Conservation (phyloP, 805 yeast genomes). For the Ogataea salicorniae region DNA sequence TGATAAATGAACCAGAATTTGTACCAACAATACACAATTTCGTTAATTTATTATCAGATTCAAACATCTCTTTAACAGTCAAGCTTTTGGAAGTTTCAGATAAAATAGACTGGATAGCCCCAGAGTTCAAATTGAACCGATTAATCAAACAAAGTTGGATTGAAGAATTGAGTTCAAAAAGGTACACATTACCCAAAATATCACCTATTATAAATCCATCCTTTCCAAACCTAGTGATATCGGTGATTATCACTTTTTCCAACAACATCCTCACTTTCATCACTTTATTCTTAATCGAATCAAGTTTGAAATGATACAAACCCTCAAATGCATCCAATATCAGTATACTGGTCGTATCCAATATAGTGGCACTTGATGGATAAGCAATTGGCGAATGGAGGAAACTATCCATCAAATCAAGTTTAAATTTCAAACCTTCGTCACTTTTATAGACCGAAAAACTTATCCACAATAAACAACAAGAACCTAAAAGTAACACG, state of each 20-base stretch:
- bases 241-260: constrained; percentile 4
- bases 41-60: no score
- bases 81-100: no score
- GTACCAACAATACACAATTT: constrained; percentile 13
- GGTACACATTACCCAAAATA: constrained; percentile 20
- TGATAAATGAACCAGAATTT: constrained; percentile 9
- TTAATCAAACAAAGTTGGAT: background rate
- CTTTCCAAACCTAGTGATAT: constrained; percentile 6
- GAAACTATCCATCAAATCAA: background rate
- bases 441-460: constrained; percentile 3
- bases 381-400: background rate
- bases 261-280: background rate
- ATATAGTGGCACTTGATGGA: constrained; percentile 4
- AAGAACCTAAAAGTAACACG: constrained; percentile 12
- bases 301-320: constrained; percentile 8
- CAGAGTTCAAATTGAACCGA: constrained; percentile 5
- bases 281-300: constrained; percentile 1
- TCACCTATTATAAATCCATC: constrained; percentile 21
- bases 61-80: no score
- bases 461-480: constrained; percentile 6
- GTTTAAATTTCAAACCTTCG: constrained; percentile 4
- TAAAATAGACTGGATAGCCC: no score
- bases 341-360: constrained; percentile 3
- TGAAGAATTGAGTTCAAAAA: background rate
- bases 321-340: constrained; percentile 23